Evolutionary conservation across 2,329 filamentous ascomycete species (phyloP).

Genomic region (Tolypocladium ovalisporum): DNA sequence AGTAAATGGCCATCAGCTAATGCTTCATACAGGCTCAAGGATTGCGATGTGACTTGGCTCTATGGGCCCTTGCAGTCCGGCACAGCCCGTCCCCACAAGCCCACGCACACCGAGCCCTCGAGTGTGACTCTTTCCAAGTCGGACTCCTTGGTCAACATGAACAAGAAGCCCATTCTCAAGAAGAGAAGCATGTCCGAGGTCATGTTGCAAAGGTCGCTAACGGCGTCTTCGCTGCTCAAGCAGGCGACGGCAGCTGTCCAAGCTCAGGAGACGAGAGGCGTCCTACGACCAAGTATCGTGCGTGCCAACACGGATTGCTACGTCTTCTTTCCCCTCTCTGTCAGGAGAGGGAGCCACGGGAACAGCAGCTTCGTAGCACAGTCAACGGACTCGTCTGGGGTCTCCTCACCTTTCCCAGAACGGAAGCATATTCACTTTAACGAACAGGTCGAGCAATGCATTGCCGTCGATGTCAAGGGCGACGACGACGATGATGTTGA

Average conservation of each 20-base stretch:
- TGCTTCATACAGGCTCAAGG: conserved; percentile 64
- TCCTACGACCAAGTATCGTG: conserved; percentile 44
- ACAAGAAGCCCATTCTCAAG: conserved; percentile 86
- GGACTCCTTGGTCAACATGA: conserved; percentile 52
- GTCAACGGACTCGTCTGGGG: conserved; percentile 61
- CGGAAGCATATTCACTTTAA: conserved; percentile 92
- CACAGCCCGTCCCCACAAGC: conserved; percentile 37
- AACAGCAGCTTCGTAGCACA: conserved; percentile 51
- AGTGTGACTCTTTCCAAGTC: conserved; percentile 39
- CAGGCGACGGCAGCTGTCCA: conserved; percentile 80
- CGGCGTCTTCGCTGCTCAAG: conserved; percentile 78
- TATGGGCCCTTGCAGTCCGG: conserved; percentile 85
- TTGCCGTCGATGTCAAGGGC: conserved; percentile 80
- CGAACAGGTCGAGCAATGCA: conserved; percentile 90
- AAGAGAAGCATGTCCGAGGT: conserved; percentile 94
- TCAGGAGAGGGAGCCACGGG: conserved; percentile 48
- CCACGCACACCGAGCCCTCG: conserved; percentile 27
- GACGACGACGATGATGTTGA: conserved; percentile 63
- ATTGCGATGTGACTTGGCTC: conserved; percentile 94
- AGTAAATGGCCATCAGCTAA: conserved; percentile 12
- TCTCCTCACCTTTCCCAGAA: conserved; percentile 50
- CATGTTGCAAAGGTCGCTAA: conserved; percentile 83
- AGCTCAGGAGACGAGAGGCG: conserved; percentile 56
- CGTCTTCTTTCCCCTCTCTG: conserved; percentile 52
- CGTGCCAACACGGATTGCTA: conserved; percentile 63